Evolutionary conservation across 78 protist genomes (phyloP).

Genomic region (Diacronema lutheri): DNA sequence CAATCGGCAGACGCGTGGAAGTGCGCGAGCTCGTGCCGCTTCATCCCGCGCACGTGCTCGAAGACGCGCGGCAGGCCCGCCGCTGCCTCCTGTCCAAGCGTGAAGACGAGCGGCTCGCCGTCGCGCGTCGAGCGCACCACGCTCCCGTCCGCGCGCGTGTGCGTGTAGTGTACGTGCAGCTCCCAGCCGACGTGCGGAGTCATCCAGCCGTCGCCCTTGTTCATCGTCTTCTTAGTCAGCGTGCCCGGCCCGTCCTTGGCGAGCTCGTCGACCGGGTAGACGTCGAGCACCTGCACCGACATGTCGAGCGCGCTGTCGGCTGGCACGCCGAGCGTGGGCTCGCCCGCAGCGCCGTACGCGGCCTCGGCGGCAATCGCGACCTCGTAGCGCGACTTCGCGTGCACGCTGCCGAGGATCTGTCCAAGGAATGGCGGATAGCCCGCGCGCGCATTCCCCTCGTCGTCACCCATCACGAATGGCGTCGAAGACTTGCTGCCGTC

Average conservation of each 20-base stretch:
- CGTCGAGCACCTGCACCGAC: background rate
- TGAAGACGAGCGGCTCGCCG: no score
- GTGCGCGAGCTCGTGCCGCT: no score
- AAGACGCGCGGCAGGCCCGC: no score
- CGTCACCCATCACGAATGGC: background rate
- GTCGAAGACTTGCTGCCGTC: no score
- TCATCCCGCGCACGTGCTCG: no score
- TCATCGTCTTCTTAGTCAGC: background rate
- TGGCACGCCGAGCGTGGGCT: background rate
- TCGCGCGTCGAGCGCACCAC: background rate
- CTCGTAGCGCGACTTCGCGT: background rate
- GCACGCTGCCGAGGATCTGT: background rate
- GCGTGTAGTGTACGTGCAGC: background rate
- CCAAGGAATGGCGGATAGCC: background rate
- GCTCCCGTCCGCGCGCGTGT: background rate
- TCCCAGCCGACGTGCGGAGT: background rate
- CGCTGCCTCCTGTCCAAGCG: no score
- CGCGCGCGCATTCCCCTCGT: background rate
- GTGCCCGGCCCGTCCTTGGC: background rate
- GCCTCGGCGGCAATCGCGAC: background rate
- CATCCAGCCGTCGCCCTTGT: background rate
- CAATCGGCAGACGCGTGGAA: no score
- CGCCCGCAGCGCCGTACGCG: background rate
- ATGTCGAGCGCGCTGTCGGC: background rate
- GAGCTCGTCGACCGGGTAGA: background rate